These are phyloP conservation scores for Venturiaceae sp. DNA, from an alignment of 2,329 filamentous ascomycete genomes.

Conservation along the genomic window DNA sequence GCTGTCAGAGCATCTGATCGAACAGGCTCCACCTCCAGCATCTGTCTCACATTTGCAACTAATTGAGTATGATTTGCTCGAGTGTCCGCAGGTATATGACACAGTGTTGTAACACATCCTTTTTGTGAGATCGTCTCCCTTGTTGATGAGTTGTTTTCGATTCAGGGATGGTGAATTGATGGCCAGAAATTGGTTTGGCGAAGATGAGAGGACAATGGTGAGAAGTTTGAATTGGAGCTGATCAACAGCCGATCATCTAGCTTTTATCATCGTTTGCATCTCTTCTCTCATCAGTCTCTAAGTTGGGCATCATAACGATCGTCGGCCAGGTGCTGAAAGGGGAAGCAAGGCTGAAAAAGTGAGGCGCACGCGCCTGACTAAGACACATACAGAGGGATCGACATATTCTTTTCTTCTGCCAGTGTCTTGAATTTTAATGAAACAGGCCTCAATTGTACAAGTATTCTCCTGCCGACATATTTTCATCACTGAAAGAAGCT, in stretches of 20 bases:
- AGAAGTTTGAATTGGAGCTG: not conserved
- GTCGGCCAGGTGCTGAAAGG: not conserved
- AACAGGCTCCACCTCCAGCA: not conserved
- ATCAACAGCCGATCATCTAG: not conserved
- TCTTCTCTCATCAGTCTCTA: not conserved
- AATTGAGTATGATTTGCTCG: not conserved
- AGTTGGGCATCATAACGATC: not conserved
- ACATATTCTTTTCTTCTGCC: no score
- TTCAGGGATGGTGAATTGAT: no score
- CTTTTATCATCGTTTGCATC: not conserved
- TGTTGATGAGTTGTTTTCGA: no score
- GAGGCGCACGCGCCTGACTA: not conserved
- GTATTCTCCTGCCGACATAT: no score
- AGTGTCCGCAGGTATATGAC: not conserved
- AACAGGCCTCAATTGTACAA: no score
- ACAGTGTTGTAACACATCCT: not conserved
- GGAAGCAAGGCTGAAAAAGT: not conserved
- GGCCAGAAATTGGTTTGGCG: not conserved
- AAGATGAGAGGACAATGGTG: not conserved
- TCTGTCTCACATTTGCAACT: not conserved
- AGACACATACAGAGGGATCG: not conserved
- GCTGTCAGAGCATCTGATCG: not conserved
- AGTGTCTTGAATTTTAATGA: no score
- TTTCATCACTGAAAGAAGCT: no score
- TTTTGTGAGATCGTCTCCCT: no score